A percentile compares a stretch with the other conserved stretches of the same genome.
These are phyloP conservation scores for Silene vulgaris DNA, from an alignment of 179 eudicot genomes.

Conservation along the genomic window DNA sequence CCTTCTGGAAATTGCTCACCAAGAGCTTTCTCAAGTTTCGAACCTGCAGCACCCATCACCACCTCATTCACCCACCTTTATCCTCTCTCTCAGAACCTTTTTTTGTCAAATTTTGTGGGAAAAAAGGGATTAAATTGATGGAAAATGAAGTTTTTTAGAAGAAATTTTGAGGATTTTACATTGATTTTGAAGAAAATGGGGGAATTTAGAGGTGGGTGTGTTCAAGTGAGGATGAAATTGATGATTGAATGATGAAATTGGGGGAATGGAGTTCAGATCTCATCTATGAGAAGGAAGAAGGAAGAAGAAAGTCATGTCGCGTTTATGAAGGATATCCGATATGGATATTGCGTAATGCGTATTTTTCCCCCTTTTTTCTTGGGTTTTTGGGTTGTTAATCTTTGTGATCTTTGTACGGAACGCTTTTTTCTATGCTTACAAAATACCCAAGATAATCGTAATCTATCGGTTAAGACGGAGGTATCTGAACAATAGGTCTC, in stretches of 20 bases:
- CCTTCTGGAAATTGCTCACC: conserved; percentile 98
- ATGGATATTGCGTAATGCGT: not conserved
- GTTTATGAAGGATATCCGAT: not conserved
- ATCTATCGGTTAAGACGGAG: no score
- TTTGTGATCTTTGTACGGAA: not conserved
- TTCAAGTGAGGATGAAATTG: not conserved
- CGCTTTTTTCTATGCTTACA: no score
- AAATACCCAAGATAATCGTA: no score
- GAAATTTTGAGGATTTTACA: not conserved
- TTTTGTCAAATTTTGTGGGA: no score
- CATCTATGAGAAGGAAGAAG: not conserved
- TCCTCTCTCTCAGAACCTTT: not conserved
- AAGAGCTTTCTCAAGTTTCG: conserved; percentile 88
- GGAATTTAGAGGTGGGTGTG: not conserved
- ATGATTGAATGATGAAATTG: not conserved
- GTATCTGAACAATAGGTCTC: no score
- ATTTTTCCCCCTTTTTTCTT: not conserved
- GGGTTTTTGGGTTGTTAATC: not conserved
- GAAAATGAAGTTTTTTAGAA: not conserved
- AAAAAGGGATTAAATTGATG: not conserved
- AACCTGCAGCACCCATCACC: conserved; percentile 84
- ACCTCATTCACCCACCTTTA: conserved; percentile 24
- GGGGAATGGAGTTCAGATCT: not conserved
- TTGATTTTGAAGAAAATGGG: not conserved
- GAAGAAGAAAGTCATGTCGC: not conserved